Base-by-base conservation (phyloP, 768 basidiomycete genomes). In the Chiua virens region DNA sequence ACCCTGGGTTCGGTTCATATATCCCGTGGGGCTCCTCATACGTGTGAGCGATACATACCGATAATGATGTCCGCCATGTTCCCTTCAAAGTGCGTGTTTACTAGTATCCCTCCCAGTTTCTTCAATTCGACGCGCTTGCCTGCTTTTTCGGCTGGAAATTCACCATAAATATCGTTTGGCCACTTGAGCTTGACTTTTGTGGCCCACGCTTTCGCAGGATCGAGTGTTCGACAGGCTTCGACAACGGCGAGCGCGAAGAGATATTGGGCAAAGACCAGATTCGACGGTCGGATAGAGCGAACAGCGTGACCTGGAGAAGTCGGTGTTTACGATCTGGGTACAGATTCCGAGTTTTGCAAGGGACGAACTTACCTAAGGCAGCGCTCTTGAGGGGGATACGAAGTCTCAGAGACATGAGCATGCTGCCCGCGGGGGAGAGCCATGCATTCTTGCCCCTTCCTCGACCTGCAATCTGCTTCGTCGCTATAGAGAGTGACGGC, bases 101-200 rank as follows among this genome's bases (percentile, higher is more conserved):
- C 91, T 21, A 98, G 72, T 17, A 98, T 86, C 0, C 97, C 96
- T 1, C 96, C 96, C 32, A 98, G 73, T 69, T 99, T 98, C 69
- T 79, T 85, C 50, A 70, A 69, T 57, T 82, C 80, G 18, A 71
- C 72, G 1, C 36, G 40, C 18, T 30, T 53, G 30, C 23, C 6
- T 6, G 46, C 13, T 5, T 72, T 73, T 3, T 66, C 73, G 4
- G 67, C 71, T 30, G 74, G 82, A 36, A 77, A 73, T 36, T 83
- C 76, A 2, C 85, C 88, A 61, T 98, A 98, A 5, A 99, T 74
- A 60, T 98, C 97, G 62, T 98, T 98, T 18, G 96, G 97, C 97
- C 97, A 98, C 68, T 98, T 98, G 22, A 98, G 73, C 36, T 85
- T 77, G 11, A 97, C 80, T 14, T 75, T 75, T 3, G 81, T 71